Conservation (phyloP, 208 protist genomes). For the Trypanosomatidae sp. region DNA sequence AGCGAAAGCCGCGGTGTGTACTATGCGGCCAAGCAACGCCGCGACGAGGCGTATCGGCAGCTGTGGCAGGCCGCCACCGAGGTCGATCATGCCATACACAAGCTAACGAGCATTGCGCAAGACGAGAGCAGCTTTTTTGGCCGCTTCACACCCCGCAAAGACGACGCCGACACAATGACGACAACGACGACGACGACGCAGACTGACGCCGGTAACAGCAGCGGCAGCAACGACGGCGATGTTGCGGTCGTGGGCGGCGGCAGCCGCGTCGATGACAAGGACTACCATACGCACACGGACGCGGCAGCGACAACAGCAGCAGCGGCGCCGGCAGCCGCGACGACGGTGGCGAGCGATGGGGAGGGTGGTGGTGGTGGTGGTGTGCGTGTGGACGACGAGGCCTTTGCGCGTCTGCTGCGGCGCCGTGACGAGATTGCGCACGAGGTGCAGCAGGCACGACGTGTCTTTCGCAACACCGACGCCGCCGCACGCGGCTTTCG, state of each 20-base stretch:
- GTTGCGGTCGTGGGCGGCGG: neutral
- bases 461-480: conserved; percentile 19
- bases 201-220: neutral
- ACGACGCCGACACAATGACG: neutral
- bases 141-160: conserved; percentile 7
- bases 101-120: conserved; percentile 23
- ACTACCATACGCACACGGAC: neutral
- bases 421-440: conserved; percentile 17
- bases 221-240: neutral
- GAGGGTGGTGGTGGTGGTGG: no score
- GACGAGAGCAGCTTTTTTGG: conserved; percentile 28
- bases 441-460: conserved; percentile 14
- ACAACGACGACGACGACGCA: neutral
- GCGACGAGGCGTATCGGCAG: conserved; percentile 19
- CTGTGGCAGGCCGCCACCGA: conserved; percentile 22
- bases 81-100: conserved; percentile 14
- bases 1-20: conserved; percentile 19
- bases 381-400: neutral
- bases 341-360: no score
- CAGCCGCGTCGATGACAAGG: neutral
- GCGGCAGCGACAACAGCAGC: neutral
- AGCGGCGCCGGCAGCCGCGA: no score
- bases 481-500: conserved; percentile 9
- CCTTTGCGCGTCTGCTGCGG: conserved; percentile 10
- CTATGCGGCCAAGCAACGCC: conserved; percentile 12